Evolutionary conservation across 176 grass and related monocot species (phyloP).

Genomic region (Puya raimondii): DNA sequence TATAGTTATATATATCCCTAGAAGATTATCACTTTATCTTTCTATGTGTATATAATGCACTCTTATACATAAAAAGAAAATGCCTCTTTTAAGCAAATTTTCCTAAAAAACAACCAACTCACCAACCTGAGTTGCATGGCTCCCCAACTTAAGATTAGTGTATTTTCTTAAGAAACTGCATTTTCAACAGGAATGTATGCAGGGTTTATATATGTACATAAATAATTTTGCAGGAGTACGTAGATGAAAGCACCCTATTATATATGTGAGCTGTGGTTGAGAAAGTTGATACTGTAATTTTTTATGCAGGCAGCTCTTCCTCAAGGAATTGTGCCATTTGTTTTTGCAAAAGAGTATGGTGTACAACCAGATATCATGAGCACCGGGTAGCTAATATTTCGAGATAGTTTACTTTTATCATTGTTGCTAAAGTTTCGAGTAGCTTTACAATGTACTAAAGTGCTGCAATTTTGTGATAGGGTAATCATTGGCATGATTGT

Average conservation of each 20-base stretch:
- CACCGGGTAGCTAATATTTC: slow-evolving; percentile 47
- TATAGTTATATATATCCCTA: too few species aligned
- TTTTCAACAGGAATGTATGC: too few species aligned
- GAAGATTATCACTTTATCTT: too few species aligned
- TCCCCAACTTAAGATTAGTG: too few species aligned
- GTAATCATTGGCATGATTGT: slow-evolving; percentile 80
- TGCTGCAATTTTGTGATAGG: slow-evolving; percentile 19
- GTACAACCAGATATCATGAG: slow-evolving; percentile 79
- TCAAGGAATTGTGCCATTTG: slow-evolving; percentile 89
- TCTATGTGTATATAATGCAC: too few species aligned
- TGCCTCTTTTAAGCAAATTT: too few species aligned
- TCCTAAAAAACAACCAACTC: too few species aligned
- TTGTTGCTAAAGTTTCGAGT: not conserved
- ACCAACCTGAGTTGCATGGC: too few species aligned
- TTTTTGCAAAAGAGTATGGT: slow-evolving; percentile 80
- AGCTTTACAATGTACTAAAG: not conserved
- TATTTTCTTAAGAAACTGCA: too few species aligned
- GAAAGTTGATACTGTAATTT: slow-evolving; percentile 10
- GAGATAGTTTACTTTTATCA: not conserved
- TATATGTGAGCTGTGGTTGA: not conserved
- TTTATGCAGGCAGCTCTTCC: slow-evolving; percentile 68
- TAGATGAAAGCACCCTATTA: not conserved
- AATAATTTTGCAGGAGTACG: not conserved
- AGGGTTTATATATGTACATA: not conserved
- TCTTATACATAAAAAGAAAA: too few species aligned